These are phyloP conservation scores for Metrosideros polymorpha DNA, from an alignment of 441 rosid genomes.

Conservation along the genomic window DNA sequence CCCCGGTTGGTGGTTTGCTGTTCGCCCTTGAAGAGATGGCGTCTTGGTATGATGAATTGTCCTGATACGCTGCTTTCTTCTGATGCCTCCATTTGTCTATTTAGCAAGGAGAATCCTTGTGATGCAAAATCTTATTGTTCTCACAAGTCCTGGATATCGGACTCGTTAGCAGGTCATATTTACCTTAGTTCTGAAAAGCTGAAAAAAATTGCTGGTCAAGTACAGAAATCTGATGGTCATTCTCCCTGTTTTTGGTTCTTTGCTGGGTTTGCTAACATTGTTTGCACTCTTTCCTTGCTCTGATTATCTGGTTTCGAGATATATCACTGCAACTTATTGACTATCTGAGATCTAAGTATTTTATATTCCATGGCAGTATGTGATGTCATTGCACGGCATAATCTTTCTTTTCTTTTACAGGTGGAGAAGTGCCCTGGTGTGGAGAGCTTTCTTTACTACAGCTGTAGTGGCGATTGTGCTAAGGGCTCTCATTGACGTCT, in stretches of 20 bases:
- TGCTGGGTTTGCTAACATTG: neutral
- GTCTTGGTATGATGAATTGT: conserved; percentile 46
- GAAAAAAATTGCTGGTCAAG: neutral
- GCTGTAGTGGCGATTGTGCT: conserved; percentile 80
- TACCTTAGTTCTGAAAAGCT: neutral
- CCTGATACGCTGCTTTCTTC: neutral
- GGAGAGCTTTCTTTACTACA: conserved; percentile 95
- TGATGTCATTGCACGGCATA: neutral
- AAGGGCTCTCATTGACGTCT: conserved; percentile 73
- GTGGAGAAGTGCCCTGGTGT: conserved; percentile 91
- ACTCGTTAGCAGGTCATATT: neutral
- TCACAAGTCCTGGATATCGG: neutral
- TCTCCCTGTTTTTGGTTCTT: neutral
- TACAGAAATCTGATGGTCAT: neutral
- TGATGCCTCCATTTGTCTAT: neutral
- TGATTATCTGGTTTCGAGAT: neutral
- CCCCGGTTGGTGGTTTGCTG: conserved; percentile 85
- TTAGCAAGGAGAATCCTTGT: neutral
- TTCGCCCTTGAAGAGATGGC: conserved; percentile 92
- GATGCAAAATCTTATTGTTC: neutral
- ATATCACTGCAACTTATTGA: neutral
- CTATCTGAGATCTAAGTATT: neutral
- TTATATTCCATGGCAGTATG: neutral
- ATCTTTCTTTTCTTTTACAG: conserved; percentile 26
- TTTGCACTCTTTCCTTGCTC: neutral